Evolutionary conservation across 768 basidiomycete genomes (phyloP), one percentile per base, ranked within the genome.

Genomic region (Mycena floridula): DNA sequence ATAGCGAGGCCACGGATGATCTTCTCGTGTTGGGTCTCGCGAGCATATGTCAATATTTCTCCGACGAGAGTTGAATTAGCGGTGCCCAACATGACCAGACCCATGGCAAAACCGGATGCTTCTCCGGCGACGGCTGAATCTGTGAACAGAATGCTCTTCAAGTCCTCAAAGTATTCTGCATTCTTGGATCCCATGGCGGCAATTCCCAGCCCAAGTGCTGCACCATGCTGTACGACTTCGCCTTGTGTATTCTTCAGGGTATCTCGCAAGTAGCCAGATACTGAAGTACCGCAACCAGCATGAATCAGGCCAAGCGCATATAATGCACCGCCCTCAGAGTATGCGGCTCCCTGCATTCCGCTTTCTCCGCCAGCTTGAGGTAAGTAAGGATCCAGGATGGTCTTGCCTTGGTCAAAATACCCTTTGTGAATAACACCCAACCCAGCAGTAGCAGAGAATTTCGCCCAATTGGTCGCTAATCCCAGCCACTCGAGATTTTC

Each of bases 21-120:
- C 71, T 98, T 99, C 70, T 99, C 96, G 59, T 98, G 96, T 57
- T 96, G 92, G 2, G 96, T 99, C 60, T 99, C 96, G 44, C 87
- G 80, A 23, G 96, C 93, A 58, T 99, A 99, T 42, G 85, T 79
- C 45, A 97, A 70, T 95, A 97, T 98, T 67, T 99, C 96, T 23
- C 89, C 84, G 26, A 92, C 80, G 43, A 82, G 80, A 27, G 79
- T 82, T 23, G 74, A 70, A 35, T 82, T 82, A 13, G 81, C 93
- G 3, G 91, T 93, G n/a, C 93, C 96, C 5, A 99, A 76, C 94
- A 97, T 97, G 58, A 97, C 80, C 43, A 99, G 72, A 25, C 96
- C 96, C 94, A 99, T 97, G 2, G 94, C 88, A 63, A 90, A 97
- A 12, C 96, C 96, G 30, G 92, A 80, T 5, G 89, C 94, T 66